Base-by-base conservation (phyloP, 169 alveolate genomes). In the Miamiensis avidus region DNA sequence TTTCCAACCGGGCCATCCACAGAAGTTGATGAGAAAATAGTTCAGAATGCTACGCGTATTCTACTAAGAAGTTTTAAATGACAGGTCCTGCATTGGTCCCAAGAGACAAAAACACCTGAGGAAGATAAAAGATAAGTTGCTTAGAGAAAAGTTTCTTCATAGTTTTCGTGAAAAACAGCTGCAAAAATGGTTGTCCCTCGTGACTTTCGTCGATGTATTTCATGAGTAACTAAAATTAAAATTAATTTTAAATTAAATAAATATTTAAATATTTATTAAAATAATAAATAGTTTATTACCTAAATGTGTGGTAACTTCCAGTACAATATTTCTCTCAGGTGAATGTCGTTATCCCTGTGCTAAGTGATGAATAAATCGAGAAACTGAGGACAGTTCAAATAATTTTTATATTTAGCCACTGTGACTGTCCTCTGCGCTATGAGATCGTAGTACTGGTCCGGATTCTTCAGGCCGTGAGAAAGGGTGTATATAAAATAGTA, bases 1-100 rank as follows among this genome's bases (percentile, higher is more conserved):
- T 32, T 64, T 92, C 95, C 4, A 92, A 94, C 65, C 88, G 88
- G 73, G 94, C 90, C 76, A 89, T 76, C 95, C 95, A 92, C 16
- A 92, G 75, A 0, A 89, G 74, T 84, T 92, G 78, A 81, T 92
- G 95, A 0, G 92, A 90, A 64, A 89, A 90, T 4, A 89, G 74
- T 0, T 91, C 92, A 33, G 84, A 81, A 34, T 79, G 65, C 65
- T 83, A 81, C 32, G 91, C 78, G 33, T 86, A 84, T 31, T 85
- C 88, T 25, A 88, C 81, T 78, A 92, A 75, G 78, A 86, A 89
- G 29, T 77, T 32, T 26, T 90, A 65, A 30, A 89, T 82, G 65
- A 89, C 32, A 31, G 83, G 75, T n/a, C 92, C 85, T 29, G 85
- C 78, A 64, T 85, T 92, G 34, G 76, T 81, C 4, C 94, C 88